phyloP scores from a whole-genome alignment of 768 basidiomycete genomes.

The Mycena alexandri region DNA sequence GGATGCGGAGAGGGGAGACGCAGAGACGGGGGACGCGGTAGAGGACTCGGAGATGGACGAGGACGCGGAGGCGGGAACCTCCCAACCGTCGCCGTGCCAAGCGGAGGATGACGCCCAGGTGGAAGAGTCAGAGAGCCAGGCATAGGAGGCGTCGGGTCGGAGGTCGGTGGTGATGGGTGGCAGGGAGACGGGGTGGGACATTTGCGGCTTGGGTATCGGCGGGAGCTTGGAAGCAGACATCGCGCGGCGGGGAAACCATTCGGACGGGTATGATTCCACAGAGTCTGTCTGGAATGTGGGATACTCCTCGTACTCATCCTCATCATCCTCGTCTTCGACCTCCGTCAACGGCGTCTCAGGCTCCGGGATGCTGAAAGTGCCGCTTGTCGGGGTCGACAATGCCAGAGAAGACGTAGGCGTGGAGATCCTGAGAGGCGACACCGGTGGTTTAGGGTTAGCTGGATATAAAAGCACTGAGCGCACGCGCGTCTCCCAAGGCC shows the following conservation, averaged over 20 bases:
- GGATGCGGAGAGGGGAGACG: background rate
- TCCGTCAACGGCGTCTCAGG: conserved; percentile 35
- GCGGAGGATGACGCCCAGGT: conserved; percentile 29
- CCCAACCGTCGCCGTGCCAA: conserved; percentile 39
- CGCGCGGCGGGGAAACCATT: background rate
- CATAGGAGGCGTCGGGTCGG: conserved; percentile 27
- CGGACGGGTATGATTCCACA: conserved; percentile 2
- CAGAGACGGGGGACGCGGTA: conserved; percentile 14
- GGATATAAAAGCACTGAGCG: conserved; percentile 34
- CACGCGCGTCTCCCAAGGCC: conserved; percentile 38
- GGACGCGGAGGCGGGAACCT: conserved; percentile 24
- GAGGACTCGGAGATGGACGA: conserved; percentile 17
- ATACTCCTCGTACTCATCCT: conserved; percentile 31
- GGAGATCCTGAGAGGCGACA: conserved; percentile 10
- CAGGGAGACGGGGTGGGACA: background rate
- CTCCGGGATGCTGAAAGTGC: conserved; percentile 18
- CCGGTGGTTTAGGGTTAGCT: conserved; percentile 3
- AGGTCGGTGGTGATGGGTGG: conserved; percentile 23
- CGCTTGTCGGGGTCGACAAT: conserved; percentile 32
- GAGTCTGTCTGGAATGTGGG: conserved; percentile 24
- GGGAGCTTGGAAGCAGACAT: background rate
- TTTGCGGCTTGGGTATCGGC: background rate
- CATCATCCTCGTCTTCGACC: conserved; percentile 29
- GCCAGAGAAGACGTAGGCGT: conserved; percentile 19
- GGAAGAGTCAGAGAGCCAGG: conserved; percentile 34